Evolutionary conservation across 2,329 filamentous ascomycete species (phyloP), one percentile per base, ranked within the genome.

Genomic region (Aspergillus nomiae): DNA sequence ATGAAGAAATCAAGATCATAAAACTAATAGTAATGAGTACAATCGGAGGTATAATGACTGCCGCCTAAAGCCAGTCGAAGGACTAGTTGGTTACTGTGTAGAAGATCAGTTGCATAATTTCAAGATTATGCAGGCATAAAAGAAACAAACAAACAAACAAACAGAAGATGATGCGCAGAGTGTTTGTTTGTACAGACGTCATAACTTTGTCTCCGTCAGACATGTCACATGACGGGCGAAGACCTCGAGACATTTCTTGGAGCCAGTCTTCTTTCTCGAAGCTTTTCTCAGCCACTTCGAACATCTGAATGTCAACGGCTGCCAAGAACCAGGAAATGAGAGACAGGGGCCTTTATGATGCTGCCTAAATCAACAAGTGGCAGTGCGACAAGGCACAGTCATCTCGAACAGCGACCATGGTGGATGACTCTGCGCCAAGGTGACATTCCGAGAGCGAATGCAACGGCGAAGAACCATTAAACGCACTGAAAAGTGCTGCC

Each of bases 401-500:
- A 51, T 19, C 28, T 16, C 28, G 5, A 48, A 14, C 24, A 24
- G 45, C 16, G 19, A 32, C 8, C 4, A 19, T 34, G 28, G 34
- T 36, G 34, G 34, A 51, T n/a, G 16, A 19, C 28, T 26, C 19
- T 51, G 28, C 16, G 28, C 28, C 3, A 51, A 19, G 48, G 48
- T 51, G 28, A 51, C 48, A 59, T 59, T 59, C 45, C 21, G 30
- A 43, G 36, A 57, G 26, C 26, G 26, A 41, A 19, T 10, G 9
- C 2, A n/a, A 26, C 26, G 26, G 30, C 4, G 30, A 8, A 34
- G 19, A 34, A 36, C 11, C 19, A 38, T 16, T 26, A 34, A 9
- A 34, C 26, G 5, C 19, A 38, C 9, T 26, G 24, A 62, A 62
- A 34, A 9, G 28, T 62, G 60, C 48, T 62, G 60, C 60, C 60